Base-by-base conservation (phyloP, 2,329 filamentous ascomycete genomes). In the Pseudogymnoascus sp. region DNA sequence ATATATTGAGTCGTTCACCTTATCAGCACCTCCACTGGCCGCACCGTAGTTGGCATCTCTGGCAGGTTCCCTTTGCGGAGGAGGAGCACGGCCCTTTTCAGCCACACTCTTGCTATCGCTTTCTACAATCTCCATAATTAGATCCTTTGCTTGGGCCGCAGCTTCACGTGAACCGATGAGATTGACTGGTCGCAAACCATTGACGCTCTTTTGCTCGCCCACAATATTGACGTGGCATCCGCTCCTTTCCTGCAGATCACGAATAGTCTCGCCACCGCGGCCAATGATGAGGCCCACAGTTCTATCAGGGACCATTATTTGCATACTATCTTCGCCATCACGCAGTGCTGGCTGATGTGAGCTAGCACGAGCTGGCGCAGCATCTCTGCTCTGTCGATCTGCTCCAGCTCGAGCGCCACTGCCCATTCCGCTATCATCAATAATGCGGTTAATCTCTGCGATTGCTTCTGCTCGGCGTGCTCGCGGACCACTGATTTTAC, bases 171-270 rank as follows among this genome's bases (percentile, higher is more conserved):
- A 86, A 63, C 92, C 92, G 68, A 96, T 96, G 58, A 96, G 81
- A 72, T 96, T 96, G 65, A 96, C 91, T 29, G 92, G 92, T 59
- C 92, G 86, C 65, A 96, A 80, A 48, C 92, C 92, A 71, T 95
- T 95, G 67, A 96, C 84, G 72, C 90, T 96, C 80, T 96, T 95
- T 67, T 90, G 90, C 76, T 96, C 92, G 69, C 89, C 89, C 40
- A 96, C 90, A 70, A 96, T 96, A 74, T 96, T 96, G 73, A 96
- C 91, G 74, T 96, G 92, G 73, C 92, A 96, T n/a, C 89, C 90
- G 69, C 89, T 94, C 65, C 90, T 83, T 74, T 96, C 92, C 76
- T 96, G 92, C 25, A 96, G 80, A 72, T 96, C 92, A 71, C 91
- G 87, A 70, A 96, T 96, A 1, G 92, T 96, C 76, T 96, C 92